Conservation (phyloP, 2,329 filamentous ascomycete genomes). For the Calonectria fujianensis region DNA sequence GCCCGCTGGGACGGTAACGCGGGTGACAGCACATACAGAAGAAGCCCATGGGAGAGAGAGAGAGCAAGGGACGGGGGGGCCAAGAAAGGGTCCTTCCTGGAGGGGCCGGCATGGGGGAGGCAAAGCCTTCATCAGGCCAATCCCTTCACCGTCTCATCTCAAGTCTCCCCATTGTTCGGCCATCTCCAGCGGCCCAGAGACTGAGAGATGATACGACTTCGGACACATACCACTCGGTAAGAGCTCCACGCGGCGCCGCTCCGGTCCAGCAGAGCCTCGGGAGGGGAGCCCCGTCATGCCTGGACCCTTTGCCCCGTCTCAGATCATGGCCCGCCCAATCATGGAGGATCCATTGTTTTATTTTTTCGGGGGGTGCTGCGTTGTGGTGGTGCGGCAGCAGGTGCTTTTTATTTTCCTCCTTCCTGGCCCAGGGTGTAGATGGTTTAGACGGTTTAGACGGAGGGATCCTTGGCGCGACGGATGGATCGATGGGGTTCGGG, state of each 20-base stretch:
- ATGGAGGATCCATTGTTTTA: conserved; percentile 7
- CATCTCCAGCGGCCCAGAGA: conserved; percentile 33
- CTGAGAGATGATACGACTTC: conserved; percentile 40
- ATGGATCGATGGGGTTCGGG: conserved; percentile 20
- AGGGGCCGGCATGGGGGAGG: conserved; percentile 13
- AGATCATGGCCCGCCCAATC: conserved; percentile 33
- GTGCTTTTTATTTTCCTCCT: conserved; percentile 12
- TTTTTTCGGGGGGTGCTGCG: background rate
- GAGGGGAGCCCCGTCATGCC: conserved; percentile 31
- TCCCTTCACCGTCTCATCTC: conserved; percentile 38
- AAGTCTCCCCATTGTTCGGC: conserved; percentile 40
- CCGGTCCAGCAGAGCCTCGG: conserved; percentile 40
- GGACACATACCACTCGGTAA: conserved; percentile 36
- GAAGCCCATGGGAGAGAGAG: background rate
- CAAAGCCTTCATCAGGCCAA: conserved; percentile 30
- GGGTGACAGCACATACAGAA: background rate
- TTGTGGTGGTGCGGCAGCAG: conserved; percentile 13
- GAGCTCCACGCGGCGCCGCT: conserved; percentile 38
- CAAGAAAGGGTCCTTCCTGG: conserved; percentile 19
- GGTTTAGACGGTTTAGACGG: background rate
- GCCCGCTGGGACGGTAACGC: conserved; percentile 31
- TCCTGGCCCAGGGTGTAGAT: conserved; percentile 13
- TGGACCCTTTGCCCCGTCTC: conserved; percentile 38
- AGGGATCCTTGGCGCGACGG: conserved; percentile 14
- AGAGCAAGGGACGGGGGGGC: background rate